phyloP scores from a whole-genome alignment of 345 rosid genomes.

The Syzygium grande region DNA sequence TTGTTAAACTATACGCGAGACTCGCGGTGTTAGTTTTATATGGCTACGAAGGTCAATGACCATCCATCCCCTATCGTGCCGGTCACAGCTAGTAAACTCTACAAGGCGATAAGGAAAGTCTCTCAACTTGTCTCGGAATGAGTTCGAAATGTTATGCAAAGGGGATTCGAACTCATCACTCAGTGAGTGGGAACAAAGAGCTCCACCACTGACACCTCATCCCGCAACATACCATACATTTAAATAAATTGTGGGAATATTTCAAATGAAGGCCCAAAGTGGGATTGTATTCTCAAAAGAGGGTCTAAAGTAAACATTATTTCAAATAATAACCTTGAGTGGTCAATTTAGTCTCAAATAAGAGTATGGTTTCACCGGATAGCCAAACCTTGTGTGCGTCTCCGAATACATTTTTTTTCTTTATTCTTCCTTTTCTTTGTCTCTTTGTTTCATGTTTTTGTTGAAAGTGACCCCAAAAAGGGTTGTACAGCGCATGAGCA shows the following conservation, averaged over 20 bases:
- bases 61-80: accelerated
- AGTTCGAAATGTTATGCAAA: neutral
- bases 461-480: slow-evolving; percentile 43
- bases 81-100: accelerated
- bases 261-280: too few relatives aligned
- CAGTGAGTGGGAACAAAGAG: neutral
- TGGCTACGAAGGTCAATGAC: accelerated
- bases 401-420: too few relatives aligned
- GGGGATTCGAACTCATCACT: neutral
- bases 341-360: too few relatives aligned
- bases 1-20: neutral
- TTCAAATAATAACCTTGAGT: too few relatives aligned
- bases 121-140: accelerated
- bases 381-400: too few relatives aligned
- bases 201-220: too few relatives aligned
- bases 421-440: too few relatives aligned
- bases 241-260: neutral
- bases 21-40: accelerated
- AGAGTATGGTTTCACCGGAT: too few relatives aligned
- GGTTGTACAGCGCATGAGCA: slow-evolving; percentile 51
- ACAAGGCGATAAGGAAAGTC: accelerated
- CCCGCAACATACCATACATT: neutral
- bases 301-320: too few relatives aligned
- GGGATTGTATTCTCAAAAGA: too few relatives aligned
- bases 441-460: neutral